phyloP scores from a whole-genome alignment of 1,139 yeast genomes.

The Candida anutae region DNA sequence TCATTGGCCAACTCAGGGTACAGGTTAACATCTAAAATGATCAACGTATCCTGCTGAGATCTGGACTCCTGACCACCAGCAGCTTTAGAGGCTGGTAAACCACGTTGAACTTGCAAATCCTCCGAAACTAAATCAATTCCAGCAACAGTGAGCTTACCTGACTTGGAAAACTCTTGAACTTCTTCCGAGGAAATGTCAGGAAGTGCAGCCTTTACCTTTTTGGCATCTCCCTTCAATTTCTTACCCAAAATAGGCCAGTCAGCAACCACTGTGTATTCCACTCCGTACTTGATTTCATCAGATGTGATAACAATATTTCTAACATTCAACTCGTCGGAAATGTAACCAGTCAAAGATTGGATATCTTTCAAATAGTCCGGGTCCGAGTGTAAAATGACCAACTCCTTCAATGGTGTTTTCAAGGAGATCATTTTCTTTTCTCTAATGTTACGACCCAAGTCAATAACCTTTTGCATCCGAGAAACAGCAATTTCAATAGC shows the following conservation, averaged over 20 bases:
- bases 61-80: constrained; percentile 75
- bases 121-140: constrained; percentile 83
- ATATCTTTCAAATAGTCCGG: constrained; percentile 68
- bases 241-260: constrained; percentile 99
- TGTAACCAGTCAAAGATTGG: constrained; percentile 68
- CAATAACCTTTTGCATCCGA: constrained; percentile 97
- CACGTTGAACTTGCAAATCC: constrained; percentile 86
- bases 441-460: constrained; percentile 91
- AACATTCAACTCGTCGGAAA: constrained; percentile 85
- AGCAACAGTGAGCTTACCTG: constrained; percentile 76
- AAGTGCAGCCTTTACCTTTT: constrained; percentile 88
- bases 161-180: constrained; percentile 65
- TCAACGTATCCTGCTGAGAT: constrained; percentile 80
- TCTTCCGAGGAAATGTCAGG: constrained; percentile 75
- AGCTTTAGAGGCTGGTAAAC: constrained; percentile 55
- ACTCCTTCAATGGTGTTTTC: constrained; percentile 87
- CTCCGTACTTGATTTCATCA: constrained; percentile 88
- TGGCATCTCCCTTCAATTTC: constrained; percentile 89
- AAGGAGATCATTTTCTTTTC: constrained; percentile 90
- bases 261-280: constrained; percentile 88
- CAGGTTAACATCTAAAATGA: constrained; percentile 80
- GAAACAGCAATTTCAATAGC: constrained; percentile 75
- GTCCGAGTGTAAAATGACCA: constrained; percentile 82
- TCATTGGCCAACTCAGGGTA: constrained; percentile 87
- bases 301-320: constrained; percentile 82